These are phyloP conservation scores for Epithemia pelagica DNA, from an alignment of 108 stramenopile species.

Conservation along the genomic window DNA sequence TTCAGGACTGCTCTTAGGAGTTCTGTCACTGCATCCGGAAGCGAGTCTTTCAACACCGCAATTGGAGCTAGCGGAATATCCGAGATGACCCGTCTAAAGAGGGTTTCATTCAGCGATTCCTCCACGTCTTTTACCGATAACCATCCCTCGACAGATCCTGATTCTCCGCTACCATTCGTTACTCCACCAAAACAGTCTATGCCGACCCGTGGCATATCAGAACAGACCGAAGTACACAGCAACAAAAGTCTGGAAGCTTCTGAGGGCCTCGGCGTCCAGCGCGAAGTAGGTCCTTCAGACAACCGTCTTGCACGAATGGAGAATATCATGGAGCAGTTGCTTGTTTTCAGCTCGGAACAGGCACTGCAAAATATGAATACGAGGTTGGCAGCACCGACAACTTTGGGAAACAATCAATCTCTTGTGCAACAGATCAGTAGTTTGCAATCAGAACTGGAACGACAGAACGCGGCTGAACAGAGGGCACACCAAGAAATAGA, in stretches of 20 bases:
- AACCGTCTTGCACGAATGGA: slow-evolving; percentile 30
- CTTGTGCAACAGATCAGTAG: not conserved
- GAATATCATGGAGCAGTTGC: slow-evolving; percentile 33
- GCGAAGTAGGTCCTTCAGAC: not conserved
- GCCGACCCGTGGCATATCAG: not conserved
- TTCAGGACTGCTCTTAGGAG: not conserved
- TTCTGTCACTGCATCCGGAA: not conserved
- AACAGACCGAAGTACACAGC: not conserved
- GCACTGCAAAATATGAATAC: not conserved
- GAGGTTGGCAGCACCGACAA: not conserved
- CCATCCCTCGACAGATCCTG: not conserved
- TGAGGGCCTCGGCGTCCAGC: no score
- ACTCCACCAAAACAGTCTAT: not conserved
- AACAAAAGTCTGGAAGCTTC: not conserved
- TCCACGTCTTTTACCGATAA: not conserved
- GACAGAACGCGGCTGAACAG: not conserved
- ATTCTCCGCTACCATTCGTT: not conserved
- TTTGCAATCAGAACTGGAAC: not conserved
- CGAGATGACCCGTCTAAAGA: not conserved
- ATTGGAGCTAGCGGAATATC: not conserved
- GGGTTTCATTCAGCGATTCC: not conserved
- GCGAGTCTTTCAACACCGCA: not conserved
- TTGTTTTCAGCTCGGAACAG: slow-evolving; percentile 23
- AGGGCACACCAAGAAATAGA: not conserved
- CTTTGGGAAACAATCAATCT: not conserved